Evolutionary conservation across 768 basidiomycete genomes (phyloP).

Genomic region (Pulveroboletus sp.): DNA sequence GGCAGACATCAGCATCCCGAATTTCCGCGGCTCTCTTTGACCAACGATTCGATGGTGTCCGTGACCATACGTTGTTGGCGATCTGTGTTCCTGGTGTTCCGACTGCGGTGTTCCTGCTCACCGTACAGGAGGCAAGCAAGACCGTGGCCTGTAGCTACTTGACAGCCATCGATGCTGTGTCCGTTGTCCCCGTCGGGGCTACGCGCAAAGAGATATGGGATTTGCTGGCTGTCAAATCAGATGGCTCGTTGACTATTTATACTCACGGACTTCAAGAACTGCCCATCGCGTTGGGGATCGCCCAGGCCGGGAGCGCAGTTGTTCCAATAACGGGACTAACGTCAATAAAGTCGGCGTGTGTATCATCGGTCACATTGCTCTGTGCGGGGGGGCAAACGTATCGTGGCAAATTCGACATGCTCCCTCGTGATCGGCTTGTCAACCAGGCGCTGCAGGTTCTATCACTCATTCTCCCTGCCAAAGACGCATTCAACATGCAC

Average conservation of each 20-base stretch:
- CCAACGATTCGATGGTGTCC: conserved; percentile 53
- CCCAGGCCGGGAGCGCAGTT: conserved; percentile 4
- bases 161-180: conserved; percentile 41
- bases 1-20: conserved; percentile 12
- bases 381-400: conserved; percentile 47
- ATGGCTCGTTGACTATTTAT: conserved; percentile 49
- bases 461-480: conserved; percentile 53
- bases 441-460: conserved; percentile 57
- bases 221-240: conserved; percentile 58
- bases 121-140: conserved; percentile 35
- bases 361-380: conserved; percentile 49
- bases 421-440: conserved; percentile 53
- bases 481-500: conserved; percentile 54
- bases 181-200: conserved; percentile 54
- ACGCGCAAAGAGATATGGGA: conserved; percentile 65
- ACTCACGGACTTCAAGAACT: conserved; percentile 56
- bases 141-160: conserved; percentile 39
- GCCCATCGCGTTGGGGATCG: conserved; percentile 31
- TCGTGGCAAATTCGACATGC: conserved; percentile 49
- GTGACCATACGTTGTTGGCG: conserved; percentile 49
- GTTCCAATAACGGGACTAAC: conserved; percentile 33
- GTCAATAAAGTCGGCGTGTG: conserved; percentile 43
- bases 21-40: conserved; percentile 64
- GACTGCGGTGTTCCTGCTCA: conserved; percentile 45
- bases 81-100: conserved; percentile 49